Percentiles rank a stretch among this genome's conserved stretches.
Evolutionary conservation across 2,329 filamentous ascomycete species (phyloP).

Genomic region (Aspergillus chevalieri): DNA sequence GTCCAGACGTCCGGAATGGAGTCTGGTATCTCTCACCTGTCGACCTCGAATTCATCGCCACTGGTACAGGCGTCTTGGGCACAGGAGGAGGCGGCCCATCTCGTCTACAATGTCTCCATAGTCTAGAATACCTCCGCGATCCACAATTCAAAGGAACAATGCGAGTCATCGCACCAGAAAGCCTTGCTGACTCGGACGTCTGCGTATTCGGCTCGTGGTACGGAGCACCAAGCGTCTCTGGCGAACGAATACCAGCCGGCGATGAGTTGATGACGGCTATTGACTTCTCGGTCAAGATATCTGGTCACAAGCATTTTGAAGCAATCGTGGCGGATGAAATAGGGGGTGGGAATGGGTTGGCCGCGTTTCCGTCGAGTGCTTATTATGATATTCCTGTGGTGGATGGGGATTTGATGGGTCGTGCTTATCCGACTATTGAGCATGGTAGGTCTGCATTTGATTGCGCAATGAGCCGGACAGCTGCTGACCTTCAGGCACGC

Average conservation of each 20-base stretch:
- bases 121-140: constrained; percentile 33
- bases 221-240: constrained; percentile 23
- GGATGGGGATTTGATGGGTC: constrained; percentile 44
- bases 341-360: constrained; percentile 33
- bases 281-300: constrained; percentile 14
- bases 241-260: constrained; percentile 10
- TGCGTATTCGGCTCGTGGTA: constrained; percentile 44
- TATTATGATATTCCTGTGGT: constrained; percentile 35
- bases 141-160: constrained; percentile 26
- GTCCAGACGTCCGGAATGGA: constrained; percentile 23
- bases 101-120: constrained; percentile 43
- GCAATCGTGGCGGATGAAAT: constrained; percentile 26
- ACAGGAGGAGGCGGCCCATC: constrained; percentile 38
- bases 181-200: constrained; percentile 33
- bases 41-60: constrained; percentile 34
- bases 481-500: constrained; percentile 26
- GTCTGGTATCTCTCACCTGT: constrained; percentile 34
- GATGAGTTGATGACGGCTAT: constrained; percentile 5
- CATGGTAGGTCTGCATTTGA: constrained; percentile 8
- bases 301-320: constrained; percentile 27
- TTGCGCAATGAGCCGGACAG: neutral
- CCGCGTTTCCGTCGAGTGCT: constrained; percentile 20
- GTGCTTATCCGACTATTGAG: constrained; percentile 36
- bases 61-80: constrained; percentile 33
- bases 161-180: constrained; percentile 36